These are phyloP conservation scores for Boletus semigastroideus DNA, from an alignment of 1,284 basidiomycete species.

Conservation along the genomic window DNA sequence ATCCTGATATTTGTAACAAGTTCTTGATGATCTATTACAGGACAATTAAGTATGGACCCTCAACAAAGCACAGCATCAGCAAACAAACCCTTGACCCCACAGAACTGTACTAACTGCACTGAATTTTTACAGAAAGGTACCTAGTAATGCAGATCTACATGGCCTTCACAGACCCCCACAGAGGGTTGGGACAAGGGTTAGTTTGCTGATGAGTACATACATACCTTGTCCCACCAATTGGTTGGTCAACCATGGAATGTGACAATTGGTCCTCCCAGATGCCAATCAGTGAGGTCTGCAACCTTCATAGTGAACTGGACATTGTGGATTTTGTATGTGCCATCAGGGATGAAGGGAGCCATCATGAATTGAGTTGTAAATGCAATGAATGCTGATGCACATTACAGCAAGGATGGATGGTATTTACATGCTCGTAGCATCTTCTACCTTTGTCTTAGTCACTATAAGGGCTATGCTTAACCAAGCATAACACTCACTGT, in stretches of 20 bases:
- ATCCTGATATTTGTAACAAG: neutral
- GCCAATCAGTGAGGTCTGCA: neutral
- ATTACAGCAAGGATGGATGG: neutral
- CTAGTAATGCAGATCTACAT: no score
- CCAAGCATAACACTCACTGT: no score
- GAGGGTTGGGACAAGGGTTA: no score
- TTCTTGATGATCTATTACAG: neutral
- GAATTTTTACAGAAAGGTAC: no score
- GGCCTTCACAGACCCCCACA: no score
- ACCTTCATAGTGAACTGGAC: neutral
- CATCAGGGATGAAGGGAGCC: neutral
- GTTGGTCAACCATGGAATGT: neutral
- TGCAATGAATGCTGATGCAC: neutral
- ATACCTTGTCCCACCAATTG: neutral
- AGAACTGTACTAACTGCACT: no score
- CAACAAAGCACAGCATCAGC: neutral
- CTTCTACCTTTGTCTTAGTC: no score
- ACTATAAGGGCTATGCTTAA: no score
- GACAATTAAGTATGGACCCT: neutral
- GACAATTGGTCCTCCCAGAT: rapidly evolving
- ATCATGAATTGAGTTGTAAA: neutral
- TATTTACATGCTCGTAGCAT: no score
- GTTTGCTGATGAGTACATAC: no score
- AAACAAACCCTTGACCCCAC: no score
- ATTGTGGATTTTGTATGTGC: neutral